These are phyloP conservation scores for Pestalotiopsis sp. DNA, from an alignment of 2,329 filamentous ascomycete species.

Conservation along the genomic window DNA sequence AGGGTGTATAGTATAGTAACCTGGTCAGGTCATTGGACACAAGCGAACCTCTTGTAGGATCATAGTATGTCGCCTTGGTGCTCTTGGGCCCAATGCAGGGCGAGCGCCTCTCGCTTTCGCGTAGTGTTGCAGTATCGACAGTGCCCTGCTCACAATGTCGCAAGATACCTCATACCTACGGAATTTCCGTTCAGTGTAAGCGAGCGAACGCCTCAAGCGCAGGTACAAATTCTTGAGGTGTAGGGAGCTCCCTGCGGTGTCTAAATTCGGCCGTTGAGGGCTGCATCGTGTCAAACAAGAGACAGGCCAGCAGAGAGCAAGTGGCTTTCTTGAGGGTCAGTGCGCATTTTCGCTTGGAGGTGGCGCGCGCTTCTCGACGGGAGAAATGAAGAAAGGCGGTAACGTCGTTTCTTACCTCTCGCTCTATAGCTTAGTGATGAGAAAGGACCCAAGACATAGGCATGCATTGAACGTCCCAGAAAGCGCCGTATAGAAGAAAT, in stretches of 20 bases:
- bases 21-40: background rate
- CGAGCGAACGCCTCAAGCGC: background rate
- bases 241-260: background rate
- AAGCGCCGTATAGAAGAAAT: background rate
- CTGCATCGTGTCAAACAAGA: slow-evolving; percentile 1
- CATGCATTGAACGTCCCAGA: background rate
- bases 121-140: background rate
- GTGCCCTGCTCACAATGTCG: background rate
- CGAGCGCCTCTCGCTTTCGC: background rate
- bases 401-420: background rate
- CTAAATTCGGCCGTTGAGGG: background rate
- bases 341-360: background rate
- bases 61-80: background rate
- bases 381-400: background rate
- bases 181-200: background rate
- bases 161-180: background rate
- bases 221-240: background rate
- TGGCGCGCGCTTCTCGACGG: background rate
- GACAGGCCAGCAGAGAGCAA: background rate
- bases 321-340: background rate
- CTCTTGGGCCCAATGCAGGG: background rate
- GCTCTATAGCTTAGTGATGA: background rate
- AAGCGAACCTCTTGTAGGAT: background rate
- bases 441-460: background rate
- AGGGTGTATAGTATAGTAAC: no score